Evolutionary conservation across 257 asterid species (phyloP).

Genomic region (Orobanche coerulescens): DNA sequence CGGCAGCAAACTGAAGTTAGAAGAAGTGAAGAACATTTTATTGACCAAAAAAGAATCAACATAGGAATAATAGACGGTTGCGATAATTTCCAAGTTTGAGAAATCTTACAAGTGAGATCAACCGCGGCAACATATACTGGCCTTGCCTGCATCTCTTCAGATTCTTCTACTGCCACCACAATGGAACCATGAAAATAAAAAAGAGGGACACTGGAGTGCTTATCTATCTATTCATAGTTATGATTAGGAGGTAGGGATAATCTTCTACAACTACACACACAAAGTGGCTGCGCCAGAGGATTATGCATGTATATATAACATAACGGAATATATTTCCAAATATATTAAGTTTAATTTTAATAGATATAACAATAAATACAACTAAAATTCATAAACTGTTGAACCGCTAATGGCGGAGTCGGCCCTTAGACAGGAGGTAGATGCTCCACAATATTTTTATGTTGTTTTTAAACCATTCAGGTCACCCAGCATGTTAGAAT

Average conservation of each 20-base stretch:
- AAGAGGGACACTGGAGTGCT: neutral
- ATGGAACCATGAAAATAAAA: slow-evolving; percentile 13
- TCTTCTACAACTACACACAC: slow-evolving; percentile 16
- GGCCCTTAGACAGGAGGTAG: no score
- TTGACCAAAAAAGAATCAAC: slow-evolving; percentile 1
- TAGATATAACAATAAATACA: no score
- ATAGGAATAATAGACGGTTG: slow-evolving; percentile 1
- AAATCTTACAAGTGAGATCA: slow-evolving; percentile 82
- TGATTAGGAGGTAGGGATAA: neutral
- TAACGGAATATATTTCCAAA: no score
- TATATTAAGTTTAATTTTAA: no score
- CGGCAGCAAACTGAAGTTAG: slow-evolving; percentile 9
- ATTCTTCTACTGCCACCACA: slow-evolving; percentile 64
- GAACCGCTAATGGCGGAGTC: no score
- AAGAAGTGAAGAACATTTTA: neutral
- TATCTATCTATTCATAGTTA: neutral
- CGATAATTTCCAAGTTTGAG: slow-evolving; percentile 16
- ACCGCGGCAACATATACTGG: slow-evolving; percentile 96
- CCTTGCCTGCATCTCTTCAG: slow-evolving; percentile 74
- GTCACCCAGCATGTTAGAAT: no score
- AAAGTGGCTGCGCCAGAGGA: no score
- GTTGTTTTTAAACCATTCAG: no score
- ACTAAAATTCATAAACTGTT: no score
- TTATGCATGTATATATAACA: no score
- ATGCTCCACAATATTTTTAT: no score